Percentiles rank a stretch among this genome's conserved stretches.
phyloP scores from a whole-genome alignment of 192 early-diverging fungal genomes.

The Backusella parvicylindrica region DNA sequence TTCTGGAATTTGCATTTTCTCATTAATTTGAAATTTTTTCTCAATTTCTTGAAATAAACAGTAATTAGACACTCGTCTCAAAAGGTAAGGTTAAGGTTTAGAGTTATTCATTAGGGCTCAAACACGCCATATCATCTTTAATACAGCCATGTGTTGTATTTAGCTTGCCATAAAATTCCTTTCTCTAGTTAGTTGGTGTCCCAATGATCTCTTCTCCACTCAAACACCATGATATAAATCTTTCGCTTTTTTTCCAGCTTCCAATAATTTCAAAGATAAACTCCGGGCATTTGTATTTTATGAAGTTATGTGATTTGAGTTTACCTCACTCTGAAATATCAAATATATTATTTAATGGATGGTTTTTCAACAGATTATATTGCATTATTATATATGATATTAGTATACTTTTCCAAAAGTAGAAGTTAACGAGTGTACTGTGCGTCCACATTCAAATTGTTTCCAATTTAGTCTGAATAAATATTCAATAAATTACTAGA shows the following conservation, averaged over 20 bases:
- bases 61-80: too few species aligned
- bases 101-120: neutral
- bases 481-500: too few species aligned
- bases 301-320: neutral
- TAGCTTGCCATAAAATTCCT: neutral
- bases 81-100: neutral
- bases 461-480: too few species aligned
- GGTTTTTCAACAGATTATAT: too few species aligned
- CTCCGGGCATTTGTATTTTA: neutral
- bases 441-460: too few species aligned
- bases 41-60: too few species aligned
- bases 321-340: neutral
- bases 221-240: neutral
- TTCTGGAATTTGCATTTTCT: too few species aligned
- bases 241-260: neutral
- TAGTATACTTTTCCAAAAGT: too few species aligned
- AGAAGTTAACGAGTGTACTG: too few species aligned
- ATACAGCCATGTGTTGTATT: neutral
- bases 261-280: neutral
- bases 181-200: neutral
- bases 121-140: neutral
- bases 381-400: too few species aligned
- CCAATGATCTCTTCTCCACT: neutral
- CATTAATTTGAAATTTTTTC: too few species aligned
- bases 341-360: too few species aligned